Base-by-base conservation (phyloP, 805 yeast species). In the Metschnikowia santaceciliae region DNA sequence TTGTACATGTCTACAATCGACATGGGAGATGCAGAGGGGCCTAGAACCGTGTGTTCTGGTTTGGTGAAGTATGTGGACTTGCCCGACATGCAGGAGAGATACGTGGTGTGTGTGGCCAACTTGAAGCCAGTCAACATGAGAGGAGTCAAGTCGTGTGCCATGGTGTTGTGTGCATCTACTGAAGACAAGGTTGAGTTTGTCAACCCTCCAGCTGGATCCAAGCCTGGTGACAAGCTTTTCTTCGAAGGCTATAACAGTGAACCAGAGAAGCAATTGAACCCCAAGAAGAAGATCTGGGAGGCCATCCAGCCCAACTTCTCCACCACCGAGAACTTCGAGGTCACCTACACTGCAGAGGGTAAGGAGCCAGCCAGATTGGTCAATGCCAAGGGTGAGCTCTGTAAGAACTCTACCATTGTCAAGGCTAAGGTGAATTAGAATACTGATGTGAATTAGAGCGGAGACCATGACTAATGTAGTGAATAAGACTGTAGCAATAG, bases 261-360 rank as follows among this genome's bases (percentile, higher is more conserved):
- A 49, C 98, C 99, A 58, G 95, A 90, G 72, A 82, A 88, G 64
- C 92, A 84, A 65, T 78, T 94, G 72, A 92, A 92, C 76, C 98
- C 99, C 62, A 94, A 94, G 85, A 94, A 94, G 87, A 94, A 94
- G 81, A 78, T 91, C 55, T 94, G 96, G 95, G 99, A 94, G 79
- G 80, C 91, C 48, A 77, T 88, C 57, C 99, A 94, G 78, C 98
- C 97, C 47, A 77, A 79, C 54, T 91, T 94, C 78, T 76, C 92
- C 51, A 92, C 98, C 32, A 82, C 77, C 58, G 94, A 82, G 38
- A 73, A 75, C 45, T 78, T 84, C 52, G 88, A 88, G 65, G 96
- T 92, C 40, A 79, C 88, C 54, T 92, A 81, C 78, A 86, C 86
- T 63, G 85, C 77, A 61, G 90, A 84, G 63, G 95, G 95, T 58